Evolutionary conservation across 495 filamentous ascomycete species (phyloP).

Genomic region (Aspergillus asperescens): DNA sequence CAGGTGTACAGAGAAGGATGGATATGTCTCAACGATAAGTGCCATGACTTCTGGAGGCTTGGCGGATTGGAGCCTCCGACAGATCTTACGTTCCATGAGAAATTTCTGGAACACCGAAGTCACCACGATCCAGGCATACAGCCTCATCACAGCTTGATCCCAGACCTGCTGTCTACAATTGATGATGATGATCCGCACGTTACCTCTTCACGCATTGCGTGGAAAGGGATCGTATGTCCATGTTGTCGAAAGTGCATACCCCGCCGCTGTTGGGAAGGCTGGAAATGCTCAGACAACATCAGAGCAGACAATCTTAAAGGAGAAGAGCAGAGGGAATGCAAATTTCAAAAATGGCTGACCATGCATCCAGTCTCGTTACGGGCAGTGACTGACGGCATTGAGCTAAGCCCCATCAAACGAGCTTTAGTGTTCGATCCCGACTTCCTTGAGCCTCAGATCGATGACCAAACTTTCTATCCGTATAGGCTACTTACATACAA

Average conservation of each 20-base stretch:
- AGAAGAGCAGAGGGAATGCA: slow-evolving; percentile 40
- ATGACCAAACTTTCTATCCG: slow-evolving; percentile 17
- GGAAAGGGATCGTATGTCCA: slow-evolving; percentile 69
- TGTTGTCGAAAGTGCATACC: slow-evolving; percentile 60
- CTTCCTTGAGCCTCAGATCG: slow-evolving; percentile 14
- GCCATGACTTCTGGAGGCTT: slow-evolving; percentile 52
- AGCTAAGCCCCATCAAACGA: slow-evolving; percentile 24
- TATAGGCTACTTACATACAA: slow-evolving; percentile 30
- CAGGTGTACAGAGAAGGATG: slow-evolving; percentile 56
- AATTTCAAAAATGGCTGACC: slow-evolving; percentile 32
- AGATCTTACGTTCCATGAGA: slow-evolving; percentile 48
- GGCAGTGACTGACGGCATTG: slow-evolving; percentile 29
- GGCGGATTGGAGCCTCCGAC: slow-evolving; percentile 20
- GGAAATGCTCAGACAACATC: slow-evolving; percentile 52
- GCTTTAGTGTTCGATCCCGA: slow-evolving; percentile 17
- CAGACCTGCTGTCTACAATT: slow-evolving; percentile 36
- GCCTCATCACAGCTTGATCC: slow-evolving; percentile 32
- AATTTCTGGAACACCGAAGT: slow-evolving; percentile 50
- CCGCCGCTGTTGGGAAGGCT: slow-evolving; percentile 57
- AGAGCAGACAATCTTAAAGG: slow-evolving; percentile 14
- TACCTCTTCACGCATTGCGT: slow-evolving; percentile 33
- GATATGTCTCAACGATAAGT: slow-evolving; percentile 61
- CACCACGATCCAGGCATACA: slow-evolving; percentile 32
- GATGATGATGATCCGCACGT: slow-evolving; percentile 22
- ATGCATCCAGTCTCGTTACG: slow-evolving; percentile 36